These are phyloP conservation scores for Fremontodendron californicum DNA, from an alignment of 345 rosid genomes.

Conservation along the genomic window DNA sequence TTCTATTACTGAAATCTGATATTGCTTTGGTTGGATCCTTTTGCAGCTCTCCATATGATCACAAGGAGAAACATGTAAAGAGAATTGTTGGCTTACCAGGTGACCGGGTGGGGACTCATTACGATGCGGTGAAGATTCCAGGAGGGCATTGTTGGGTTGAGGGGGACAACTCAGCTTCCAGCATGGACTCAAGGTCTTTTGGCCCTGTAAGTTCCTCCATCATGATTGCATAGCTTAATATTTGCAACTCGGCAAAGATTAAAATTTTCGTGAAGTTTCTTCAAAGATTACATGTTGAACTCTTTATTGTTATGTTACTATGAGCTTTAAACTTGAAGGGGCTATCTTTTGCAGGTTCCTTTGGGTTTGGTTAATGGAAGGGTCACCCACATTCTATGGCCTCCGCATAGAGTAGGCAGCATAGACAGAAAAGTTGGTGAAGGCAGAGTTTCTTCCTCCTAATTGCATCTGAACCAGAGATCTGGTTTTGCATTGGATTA, in stretches of 20 bases:
- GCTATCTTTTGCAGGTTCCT: slow-evolving; percentile 55
- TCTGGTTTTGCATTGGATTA: background rate
- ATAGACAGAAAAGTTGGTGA: slow-evolving; percentile 26
- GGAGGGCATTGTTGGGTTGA: slow-evolving; percentile 94
- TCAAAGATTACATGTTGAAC: background rate
- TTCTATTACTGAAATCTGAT: slow-evolving; percentile 20
- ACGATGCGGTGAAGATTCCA: slow-evolving; percentile 63
- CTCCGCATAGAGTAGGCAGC: slow-evolving; percentile 59
- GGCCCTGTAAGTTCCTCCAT: slow-evolving; percentile 64
- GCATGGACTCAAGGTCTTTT: slow-evolving; percentile 71
- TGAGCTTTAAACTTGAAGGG: background rate
- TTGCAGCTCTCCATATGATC: slow-evolving; percentile 64
- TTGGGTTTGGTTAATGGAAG: slow-evolving; percentile 70
- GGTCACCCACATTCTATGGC: slow-evolving; percentile 71
- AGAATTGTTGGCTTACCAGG: slow-evolving; percentile 90
- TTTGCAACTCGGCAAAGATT: background rate
- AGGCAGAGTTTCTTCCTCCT: slow-evolving; percentile 18
- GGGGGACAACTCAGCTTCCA: slow-evolving; percentile 65
- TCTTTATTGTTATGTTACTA: background rate
- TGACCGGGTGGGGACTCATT: slow-evolving; percentile 57
- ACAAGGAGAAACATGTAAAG: slow-evolving; percentile 66
- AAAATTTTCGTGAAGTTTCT: too few species aligned
- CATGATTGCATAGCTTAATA: background rate
- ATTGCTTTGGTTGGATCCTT: slow-evolving; percentile 10
- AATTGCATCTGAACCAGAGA: background rate